Base-by-base conservation (phyloP, 352 stramenopile genomes). In the Globisporangium nagaii region DNA sequence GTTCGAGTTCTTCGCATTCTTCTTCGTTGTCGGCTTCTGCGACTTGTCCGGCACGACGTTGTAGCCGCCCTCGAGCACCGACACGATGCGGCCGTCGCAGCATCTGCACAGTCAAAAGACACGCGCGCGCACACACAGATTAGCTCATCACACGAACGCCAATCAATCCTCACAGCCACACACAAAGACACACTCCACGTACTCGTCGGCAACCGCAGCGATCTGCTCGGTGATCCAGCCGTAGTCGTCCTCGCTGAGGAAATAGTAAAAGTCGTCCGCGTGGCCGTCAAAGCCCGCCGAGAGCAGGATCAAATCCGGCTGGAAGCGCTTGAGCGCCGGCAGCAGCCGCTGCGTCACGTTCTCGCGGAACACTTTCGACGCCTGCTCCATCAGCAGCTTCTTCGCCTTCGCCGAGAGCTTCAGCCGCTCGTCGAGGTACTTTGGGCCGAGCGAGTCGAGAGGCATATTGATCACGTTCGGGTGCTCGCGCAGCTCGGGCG, bases 41-140 rank as follows among this genome's bases (percentile, higher is more conserved):
- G 60, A 71, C 41, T 80, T 81, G 58, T 65, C 70, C 15, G 68
- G 67, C 41, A 80, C 71, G 12, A 86, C 70, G 44, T 85, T 86
- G 70, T 98, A 98, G 37, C 95, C 94, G 56, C 95, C 95, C 62
- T 98, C 95, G 17, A 98, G 71, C 37, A 98, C 89, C 40, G 90
- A 98, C 24, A 98, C 85, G 46, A 98, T 82, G 46, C 90, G 83
- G 8, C 95, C 95, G 7, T 97, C 66, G 59, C 95, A 98, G 62
- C 70, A 88, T 46, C 76, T 87, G 31, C 31, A 49, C 7, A 19
- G 3, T 43, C n/a, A 40, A 17, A 12, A 25, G 3, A 15, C 30
- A 43, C 52, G 22, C n/a, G 8, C 17, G 53, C n/a, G 10, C 55
- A n/a, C n/a, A n/a, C n/a, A 15, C 27, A 9, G 17, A 15, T 17